Evolutionary conservation across 2,329 filamentous ascomycete genomes (phyloP).

Genomic region (Trichocomaceae sp.): DNA sequence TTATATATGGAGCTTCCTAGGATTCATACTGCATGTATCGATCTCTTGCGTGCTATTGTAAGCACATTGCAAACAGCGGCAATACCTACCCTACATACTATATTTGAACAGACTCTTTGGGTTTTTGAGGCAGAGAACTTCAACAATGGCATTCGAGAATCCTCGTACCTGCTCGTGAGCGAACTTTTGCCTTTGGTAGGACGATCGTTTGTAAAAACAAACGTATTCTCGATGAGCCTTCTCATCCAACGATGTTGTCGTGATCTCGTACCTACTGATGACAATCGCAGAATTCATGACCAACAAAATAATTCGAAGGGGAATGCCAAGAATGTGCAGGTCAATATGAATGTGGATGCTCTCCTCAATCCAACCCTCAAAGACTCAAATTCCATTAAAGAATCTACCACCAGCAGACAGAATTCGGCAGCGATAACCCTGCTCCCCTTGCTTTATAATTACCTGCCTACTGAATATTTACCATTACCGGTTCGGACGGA

Average conservation of each 20-base stretch:
- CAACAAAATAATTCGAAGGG: conserved; percentile 29
- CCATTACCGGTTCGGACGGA: conserved; percentile 66
- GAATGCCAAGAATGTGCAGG: conserved; percentile 31
- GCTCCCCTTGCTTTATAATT: conserved; percentile 56
- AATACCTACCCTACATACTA: conserved; percentile 54
- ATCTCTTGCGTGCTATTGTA: conserved; percentile 53
- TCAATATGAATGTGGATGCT: conserved; percentile 58
- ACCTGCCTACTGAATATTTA: conserved; percentile 59
- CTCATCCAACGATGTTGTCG: conserved; percentile 64
- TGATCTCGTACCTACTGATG: conserved; percentile 56
- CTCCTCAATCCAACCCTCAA: conserved; percentile 52
- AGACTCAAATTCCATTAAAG: conserved; percentile 16
- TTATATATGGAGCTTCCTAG: conserved; percentile 67
- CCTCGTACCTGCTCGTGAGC: conserved; percentile 54
- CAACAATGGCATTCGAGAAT: conserved; percentile 50
- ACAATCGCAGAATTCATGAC: conserved; percentile 27
- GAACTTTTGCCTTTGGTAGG: conserved; percentile 58
- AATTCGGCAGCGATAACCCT: conserved; percentile 54
- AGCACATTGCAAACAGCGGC: conserved; percentile 53
- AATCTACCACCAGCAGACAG: conserved; percentile 37
- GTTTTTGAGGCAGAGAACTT: conserved; percentile 55
- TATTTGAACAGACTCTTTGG: conserved; percentile 65
- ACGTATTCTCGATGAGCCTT: conserved; percentile 55
- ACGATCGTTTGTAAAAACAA: conserved; percentile 58
- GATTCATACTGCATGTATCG: conserved; percentile 65